Evolutionary conservation across 2,329 filamentous ascomycete genomes (phyloP).

Genomic region (Clarireedia monteithiana): DNA sequence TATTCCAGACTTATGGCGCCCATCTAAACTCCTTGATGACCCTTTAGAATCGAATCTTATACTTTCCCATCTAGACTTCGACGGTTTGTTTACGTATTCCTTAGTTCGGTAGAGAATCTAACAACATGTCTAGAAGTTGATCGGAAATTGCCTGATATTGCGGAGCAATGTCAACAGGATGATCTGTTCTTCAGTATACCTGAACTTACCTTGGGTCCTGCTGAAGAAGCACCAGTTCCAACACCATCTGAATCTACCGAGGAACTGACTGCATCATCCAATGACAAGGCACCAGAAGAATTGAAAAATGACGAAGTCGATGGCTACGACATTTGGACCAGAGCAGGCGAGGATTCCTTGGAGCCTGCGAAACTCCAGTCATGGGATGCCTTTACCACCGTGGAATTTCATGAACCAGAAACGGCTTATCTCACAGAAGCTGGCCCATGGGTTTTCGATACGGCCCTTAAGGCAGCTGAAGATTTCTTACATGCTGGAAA

Average conservation of each 20-base stretch:
- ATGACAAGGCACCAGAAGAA: conserved; percentile 3
- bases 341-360: conserved; percentile 28
- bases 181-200: conserved; percentile 27
- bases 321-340: conserved; percentile 40
- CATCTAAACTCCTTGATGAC: conserved; percentile 40
- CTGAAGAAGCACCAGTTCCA: neutral
- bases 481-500: conserved; percentile 36
- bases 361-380: conserved; percentile 42
- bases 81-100: conserved; percentile 16
- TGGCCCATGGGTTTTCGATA: conserved; percentile 58
- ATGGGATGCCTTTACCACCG: conserved; percentile 59
- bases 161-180: conserved; percentile 13
- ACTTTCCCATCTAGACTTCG: conserved; percentile 26
- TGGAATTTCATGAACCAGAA: conserved; percentile 31
- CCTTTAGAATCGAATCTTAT: conserved; percentile 26
- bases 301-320: conserved; percentile 23
- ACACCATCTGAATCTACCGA: conserved; percentile 10
- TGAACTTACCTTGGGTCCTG: conserved; percentile 17
- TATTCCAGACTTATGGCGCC: conserved; percentile 52
- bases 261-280: neutral
- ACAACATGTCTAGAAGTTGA: conserved; percentile 21
- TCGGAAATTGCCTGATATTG: conserved; percentile 17
- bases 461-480: conserved; percentile 39
- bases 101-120: too few relatives aligned
- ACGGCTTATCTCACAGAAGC: conserved; percentile 61